Evolutionary conservation across 2,329 filamentous ascomycete species (phyloP).

Genomic region (Sclerotinia minor): DNA sequence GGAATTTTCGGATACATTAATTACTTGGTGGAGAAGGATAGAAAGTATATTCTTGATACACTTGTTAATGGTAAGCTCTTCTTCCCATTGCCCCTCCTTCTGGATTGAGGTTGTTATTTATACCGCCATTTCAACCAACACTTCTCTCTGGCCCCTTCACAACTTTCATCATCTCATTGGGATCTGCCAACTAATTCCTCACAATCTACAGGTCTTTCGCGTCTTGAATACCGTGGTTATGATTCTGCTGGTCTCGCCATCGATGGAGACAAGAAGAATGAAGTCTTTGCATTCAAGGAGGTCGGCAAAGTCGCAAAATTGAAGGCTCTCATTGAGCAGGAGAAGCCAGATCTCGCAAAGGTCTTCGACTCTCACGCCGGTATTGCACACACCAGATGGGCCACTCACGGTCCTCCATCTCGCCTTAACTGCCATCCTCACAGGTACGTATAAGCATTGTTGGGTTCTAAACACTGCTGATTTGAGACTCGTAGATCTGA

Average conservation of each 20-base stretch:
- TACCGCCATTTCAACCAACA: not conserved
- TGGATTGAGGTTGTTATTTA: constrained; percentile 2
- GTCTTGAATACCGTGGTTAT: constrained; percentile 98
- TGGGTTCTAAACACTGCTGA: constrained; percentile 27
- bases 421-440: constrained; percentile 97
- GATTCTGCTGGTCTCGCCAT: constrained; percentile 94
- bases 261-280: constrained; percentile 98
- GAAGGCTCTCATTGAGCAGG: constrained; percentile 84
- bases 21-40: constrained; percentile 98
- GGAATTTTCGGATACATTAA: constrained; percentile 98
- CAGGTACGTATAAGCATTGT: constrained; percentile 60
- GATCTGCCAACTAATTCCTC: constrained; percentile 5
- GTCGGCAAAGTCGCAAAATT: constrained; percentile 98
- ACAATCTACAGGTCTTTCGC: constrained; percentile 58
- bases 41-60: constrained; percentile 93
- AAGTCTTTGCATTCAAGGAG: constrained; percentile 97
- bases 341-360: constrained; percentile 82
- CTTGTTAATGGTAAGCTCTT: constrained; percentile 73
- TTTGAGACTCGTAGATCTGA: constrained; percentile 66
- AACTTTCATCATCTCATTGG: not conserved
- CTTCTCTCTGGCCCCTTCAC: not conserved
- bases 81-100: constrained; percentile 22
- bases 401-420: constrained; percentile 93
- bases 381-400: constrained; percentile 99
- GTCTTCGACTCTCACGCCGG: constrained; percentile 97